These are phyloP conservation scores for Thalia dealbata DNA, from an alignment of 176 grass and related monocot species.

Conservation along the genomic window DNA sequence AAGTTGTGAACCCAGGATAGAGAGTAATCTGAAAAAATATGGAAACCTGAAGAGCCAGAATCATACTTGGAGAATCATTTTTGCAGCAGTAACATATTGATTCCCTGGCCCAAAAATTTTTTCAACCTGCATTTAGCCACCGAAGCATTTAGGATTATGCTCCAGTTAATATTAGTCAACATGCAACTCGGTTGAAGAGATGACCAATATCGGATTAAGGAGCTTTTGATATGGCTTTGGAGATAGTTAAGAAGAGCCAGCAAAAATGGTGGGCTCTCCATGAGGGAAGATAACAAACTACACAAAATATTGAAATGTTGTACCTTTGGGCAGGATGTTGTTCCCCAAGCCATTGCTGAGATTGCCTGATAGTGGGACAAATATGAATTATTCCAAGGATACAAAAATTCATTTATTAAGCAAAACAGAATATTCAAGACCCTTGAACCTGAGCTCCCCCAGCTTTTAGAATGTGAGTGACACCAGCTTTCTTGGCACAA, in stretches of 20 bases:
- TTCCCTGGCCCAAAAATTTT: constrained; percentile 98
- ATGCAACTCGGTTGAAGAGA: neutral
- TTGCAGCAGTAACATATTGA: constrained; percentile 97
- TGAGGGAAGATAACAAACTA: neutral
- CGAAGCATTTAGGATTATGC: neutral
- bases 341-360: constrained; percentile 96
- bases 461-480: constrained; percentile 88
- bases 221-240: neutral
- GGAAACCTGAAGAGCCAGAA: constrained; percentile 1
- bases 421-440: neutral
- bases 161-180: neutral
- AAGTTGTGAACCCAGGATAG: neutral
- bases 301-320: no score
- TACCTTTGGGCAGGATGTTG: constrained; percentile 84
- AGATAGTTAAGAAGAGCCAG: neutral
- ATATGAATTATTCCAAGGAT: constrained; percentile 14
- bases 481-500: constrained; percentile 92
- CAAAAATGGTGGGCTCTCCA: neutral
- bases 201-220: neutral
- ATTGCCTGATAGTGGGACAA: constrained; percentile 47
- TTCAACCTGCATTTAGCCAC: constrained; percentile 39
- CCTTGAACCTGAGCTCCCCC: constrained; percentile 79
- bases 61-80: constrained; percentile 98
- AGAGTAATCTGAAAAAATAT: neutral
- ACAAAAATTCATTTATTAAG: neutral